Base-by-base conservation (phyloP, 2,329 filamentous ascomycete genomes). In the Fusarium bulbicola region DNA sequence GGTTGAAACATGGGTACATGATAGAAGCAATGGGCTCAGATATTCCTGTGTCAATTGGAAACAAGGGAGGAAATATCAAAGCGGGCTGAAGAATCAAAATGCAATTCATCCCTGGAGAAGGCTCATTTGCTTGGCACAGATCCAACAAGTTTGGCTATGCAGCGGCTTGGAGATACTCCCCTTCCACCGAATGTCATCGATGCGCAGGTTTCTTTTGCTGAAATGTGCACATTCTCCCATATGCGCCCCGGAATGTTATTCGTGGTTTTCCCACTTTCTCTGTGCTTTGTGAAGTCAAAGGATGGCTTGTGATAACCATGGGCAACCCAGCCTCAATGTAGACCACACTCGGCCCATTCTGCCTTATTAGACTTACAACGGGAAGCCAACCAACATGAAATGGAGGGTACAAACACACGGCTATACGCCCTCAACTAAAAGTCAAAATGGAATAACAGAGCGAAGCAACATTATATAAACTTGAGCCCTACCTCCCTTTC, bases 381-480 rank as follows among this genome's bases (percentile, higher is more conserved):
- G 66, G 66, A 67, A 18, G 43, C 39, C 58, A 37, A 63, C 70
- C 66, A 74, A 70, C 61, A 34, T n/a, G 32, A 40, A n/a, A 21
- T 39, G 34, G 39, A 47, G 59, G 63, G 26, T 32, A 39, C 40
- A 37, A 46, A 43, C 24, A 32, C 14, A 30, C 42, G 45, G 45
- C 40, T 54, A 37, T 56, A n/a, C 42, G 39, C 28, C 42, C 24
- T 50, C 20, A 14, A 30, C 37, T 11, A 24, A 34, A 59, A 28
- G 32, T 21, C 20, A 40, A 54, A 54, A 26, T 50, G 34, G 14
- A 34, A 26, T 32, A 30, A 12, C 26, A 24, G 43, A 52, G 11
- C 12, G 18, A 47, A n/a, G n/a, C 13, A 37, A 20, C 20, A 39
- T 52, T 21, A 30, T 63, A 68, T 56, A 56, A 56, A 40, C 34